These are phyloP conservation scores for Dothideomycetes sp. DNA, from an alignment of 2,329 filamentous ascomycete genomes.

Conservation along the genomic window DNA sequence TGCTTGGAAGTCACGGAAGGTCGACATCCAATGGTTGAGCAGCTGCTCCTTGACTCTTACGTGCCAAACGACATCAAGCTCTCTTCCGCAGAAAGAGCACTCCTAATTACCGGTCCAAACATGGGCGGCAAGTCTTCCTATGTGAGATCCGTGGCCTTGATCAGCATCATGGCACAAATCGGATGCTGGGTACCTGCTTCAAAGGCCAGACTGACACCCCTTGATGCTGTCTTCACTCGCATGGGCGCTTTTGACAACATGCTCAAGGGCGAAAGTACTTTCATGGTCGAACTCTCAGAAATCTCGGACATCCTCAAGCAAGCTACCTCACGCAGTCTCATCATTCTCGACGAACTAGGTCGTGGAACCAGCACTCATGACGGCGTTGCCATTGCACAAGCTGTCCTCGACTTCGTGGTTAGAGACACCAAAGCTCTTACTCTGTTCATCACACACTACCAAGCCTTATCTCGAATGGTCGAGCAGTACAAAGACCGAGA, in stretches of 20 bases:
- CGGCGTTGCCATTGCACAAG: constrained; percentile 88
- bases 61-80: constrained; percentile 82
- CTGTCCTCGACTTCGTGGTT: constrained; percentile 78
- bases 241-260: constrained; percentile 97
- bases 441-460: constrained; percentile 97
- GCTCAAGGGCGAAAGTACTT: constrained; percentile 87
- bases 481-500: constrained; percentile 56
- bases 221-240: constrained; percentile 87
- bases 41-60: constrained; percentile 73
- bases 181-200: constrained; percentile 86
- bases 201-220: constrained; percentile 63
- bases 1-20: constrained; percentile 64
- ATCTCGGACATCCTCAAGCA: constrained; percentile 84
- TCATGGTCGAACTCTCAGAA: constrained; percentile 96
- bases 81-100: constrained; percentile 56
- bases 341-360: constrained; percentile 91
- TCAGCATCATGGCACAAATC: constrained; percentile 88
- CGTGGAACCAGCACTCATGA: constrained; percentile 92
- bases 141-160: constrained; percentile 82
- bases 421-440: constrained; percentile 66
- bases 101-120: constrained; percentile 92
- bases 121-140: constrained; percentile 99
- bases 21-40: constrained; percentile 93
- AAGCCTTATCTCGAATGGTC: constrained; percentile 68
- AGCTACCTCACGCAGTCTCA: constrained; percentile 72